Percentiles rank a stretch among this genome's conserved stretches.
Evolutionary conservation across 805 yeast species (phyloP).

Genomic region (Saccharomyces mikatae): DNA sequence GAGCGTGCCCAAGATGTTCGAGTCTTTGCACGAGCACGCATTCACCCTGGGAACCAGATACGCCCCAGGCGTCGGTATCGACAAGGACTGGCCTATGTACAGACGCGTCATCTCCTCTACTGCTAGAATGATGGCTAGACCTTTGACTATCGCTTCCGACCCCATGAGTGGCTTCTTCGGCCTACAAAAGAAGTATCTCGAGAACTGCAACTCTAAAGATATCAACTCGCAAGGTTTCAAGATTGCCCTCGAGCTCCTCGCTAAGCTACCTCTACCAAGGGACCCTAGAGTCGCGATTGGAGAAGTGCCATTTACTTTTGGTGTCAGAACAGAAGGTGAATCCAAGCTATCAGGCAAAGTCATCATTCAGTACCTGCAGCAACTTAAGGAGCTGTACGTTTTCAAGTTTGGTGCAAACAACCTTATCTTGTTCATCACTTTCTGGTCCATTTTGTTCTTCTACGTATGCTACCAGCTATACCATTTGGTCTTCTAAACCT

Average conservation of each 20-base stretch:
- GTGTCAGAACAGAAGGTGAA: slow-evolving; percentile 49
- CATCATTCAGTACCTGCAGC: slow-evolving; percentile 40
- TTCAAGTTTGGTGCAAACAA: slow-evolving; percentile 38
- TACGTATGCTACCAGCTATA: slow-evolving; percentile 25
- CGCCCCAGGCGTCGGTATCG: slow-evolving; percentile 48
- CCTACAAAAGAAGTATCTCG: slow-evolving; percentile 38
- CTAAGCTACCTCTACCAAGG: slow-evolving; percentile 38
- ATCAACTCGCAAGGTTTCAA: slow-evolving; percentile 42
- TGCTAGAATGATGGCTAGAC: slow-evolving; percentile 42
- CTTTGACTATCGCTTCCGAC: slow-evolving; percentile 43
- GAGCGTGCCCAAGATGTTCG: slow-evolving; percentile 38
- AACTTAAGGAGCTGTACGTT: slow-evolving; percentile 39
- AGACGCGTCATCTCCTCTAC: slow-evolving; percentile 43
- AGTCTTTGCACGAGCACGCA: slow-evolving; percentile 34
- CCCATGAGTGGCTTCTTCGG: slow-evolving; percentile 51
- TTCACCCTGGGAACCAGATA: slow-evolving; percentile 45
- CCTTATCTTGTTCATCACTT: slow-evolving; percentile 28
- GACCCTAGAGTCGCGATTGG: slow-evolving; percentile 31
- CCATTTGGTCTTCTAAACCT: slow-evolving; percentile 14
- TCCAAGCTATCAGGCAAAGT: slow-evolving; percentile 43
- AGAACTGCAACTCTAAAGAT: slow-evolving; percentile 28
- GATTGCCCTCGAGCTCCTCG: slow-evolving; percentile 42
- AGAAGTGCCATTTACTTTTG: slow-evolving; percentile 44
- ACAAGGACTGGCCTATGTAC: slow-evolving; percentile 46
- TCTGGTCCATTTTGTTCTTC: slow-evolving; percentile 26